Evolutionary conservation across 2,329 filamentous ascomycete species (phyloP), one percentile per base, ranked within the genome.

Genomic region (Fusarium coicis): DNA sequence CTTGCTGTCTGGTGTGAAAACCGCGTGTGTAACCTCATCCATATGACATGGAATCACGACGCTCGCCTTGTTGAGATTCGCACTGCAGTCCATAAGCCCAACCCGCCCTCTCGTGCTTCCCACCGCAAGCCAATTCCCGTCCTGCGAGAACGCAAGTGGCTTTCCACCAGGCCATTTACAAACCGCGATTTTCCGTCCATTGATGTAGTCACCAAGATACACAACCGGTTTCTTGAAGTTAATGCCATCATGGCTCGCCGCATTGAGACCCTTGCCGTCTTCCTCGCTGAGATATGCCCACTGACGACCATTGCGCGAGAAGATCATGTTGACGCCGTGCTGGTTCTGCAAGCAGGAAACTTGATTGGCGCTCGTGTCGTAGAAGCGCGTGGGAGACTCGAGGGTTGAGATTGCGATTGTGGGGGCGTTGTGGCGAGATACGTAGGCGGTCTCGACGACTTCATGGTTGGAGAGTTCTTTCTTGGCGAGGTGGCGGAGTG

Each of bases 221-320:
- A 79, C 72, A 34, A 72, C 54, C 2, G 78, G 77, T 43, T 72
- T 73, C 43, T 68, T 72, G 19, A 79, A 77, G 57, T 57, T 64
- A 18, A 68, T 40, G 6, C 74, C 76, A 37, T 78, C 74, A 39
- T 77, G 76, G 14, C 34, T 65, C 36, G 64, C 66, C 4, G 75
- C 60, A 39, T 70, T 74, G 43, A 75, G 65, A n/a, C 70, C 72
- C 14, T 70, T 70, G 37, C 67, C 26, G 21, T 78, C 77, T n/a
- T 77, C 74, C 34, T 79, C 78, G 30, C 60, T 59, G 5, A 77
- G 61, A 46, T 79, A 79, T 0, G 78, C 74, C 78, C 78, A 79
- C 11, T 69, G 61, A 10, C 74, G 66, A 3, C 68, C 70, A 39
- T 74, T 70, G 6, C 67, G 61, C 15, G 69, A 58, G 36, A 79